Evolutionary conservation across 441 rosid genomes (phyloP).

Genomic region (Flueggea neowawraea): DNA sequence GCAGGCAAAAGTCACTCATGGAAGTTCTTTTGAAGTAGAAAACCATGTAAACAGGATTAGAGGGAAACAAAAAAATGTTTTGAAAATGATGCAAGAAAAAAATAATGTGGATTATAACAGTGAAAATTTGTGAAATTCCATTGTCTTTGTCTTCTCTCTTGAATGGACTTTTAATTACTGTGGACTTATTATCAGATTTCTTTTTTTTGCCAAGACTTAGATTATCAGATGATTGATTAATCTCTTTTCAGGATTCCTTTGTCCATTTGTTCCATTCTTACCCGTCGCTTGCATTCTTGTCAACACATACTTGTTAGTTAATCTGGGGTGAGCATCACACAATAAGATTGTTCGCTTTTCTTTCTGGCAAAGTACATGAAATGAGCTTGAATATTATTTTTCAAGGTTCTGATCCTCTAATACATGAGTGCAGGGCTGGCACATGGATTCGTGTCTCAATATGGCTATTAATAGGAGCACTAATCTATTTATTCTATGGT

Average conservation of each 20-base stretch:
- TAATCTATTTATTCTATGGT: conserved; percentile 56
- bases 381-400: too few species aligned
- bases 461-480: conserved; percentile 59
- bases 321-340: conserved; percentile 55
- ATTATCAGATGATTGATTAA: neutral
- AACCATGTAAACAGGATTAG: too few species aligned
- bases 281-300: conserved; percentile 66
- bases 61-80: neutral
- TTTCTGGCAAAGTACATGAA: neutral
- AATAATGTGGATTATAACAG: neutral
- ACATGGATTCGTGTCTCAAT: conserved; percentile 71
- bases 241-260: conserved; percentile 53
- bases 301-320: conserved; percentile 61
- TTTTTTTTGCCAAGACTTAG: too few species aligned
- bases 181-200: neutral
- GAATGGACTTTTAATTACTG: neutral
- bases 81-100: neutral
- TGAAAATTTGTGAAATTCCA: neutral
- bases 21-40: too few species aligned
- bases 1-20: too few species aligned
- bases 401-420: conserved; percentile 3
- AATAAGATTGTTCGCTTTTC: neutral
- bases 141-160: neutral
- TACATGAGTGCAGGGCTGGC: conserved; percentile 30
- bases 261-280: conserved; percentile 67